Conservation (phyloP, 2,329 filamentous ascomycete species). For the Colletotrichum ledebouriae region DNA sequence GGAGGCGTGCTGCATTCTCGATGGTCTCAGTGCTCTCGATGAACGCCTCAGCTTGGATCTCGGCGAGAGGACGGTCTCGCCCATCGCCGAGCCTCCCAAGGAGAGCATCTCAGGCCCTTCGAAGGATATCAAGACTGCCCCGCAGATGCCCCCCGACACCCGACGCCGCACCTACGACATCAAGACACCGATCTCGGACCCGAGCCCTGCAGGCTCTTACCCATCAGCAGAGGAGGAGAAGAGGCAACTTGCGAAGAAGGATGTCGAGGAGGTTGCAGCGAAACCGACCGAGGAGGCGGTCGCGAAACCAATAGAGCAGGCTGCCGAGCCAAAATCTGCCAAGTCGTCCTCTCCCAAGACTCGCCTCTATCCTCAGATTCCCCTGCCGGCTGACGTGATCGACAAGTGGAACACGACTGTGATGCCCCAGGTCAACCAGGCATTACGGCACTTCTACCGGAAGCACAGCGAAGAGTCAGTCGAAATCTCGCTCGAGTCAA, state of each 20-base stretch:
- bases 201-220: constrained; percentile 26
- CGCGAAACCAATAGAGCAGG: constrained; percentile 7
- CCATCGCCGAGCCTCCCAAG: background rate
- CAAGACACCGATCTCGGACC: constrained; percentile 29
- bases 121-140: constrained; percentile 21
- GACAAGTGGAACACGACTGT: constrained; percentile 79
- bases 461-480: constrained; percentile 79
- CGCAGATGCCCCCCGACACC: constrained; percentile 54
- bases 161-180: constrained; percentile 49
- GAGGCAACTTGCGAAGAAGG: constrained; percentile 30
- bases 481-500: constrained; percentile 81
- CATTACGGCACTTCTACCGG: constrained; percentile 78
- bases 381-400: constrained; percentile 70
- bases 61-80: constrained; percentile 45
- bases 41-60: constrained; percentile 65
- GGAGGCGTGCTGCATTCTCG: constrained; percentile 73
- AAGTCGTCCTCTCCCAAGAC: constrained; percentile 55
- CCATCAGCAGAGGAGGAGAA: constrained; percentile 38
- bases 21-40: constrained; percentile 69
- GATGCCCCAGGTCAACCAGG: constrained; percentile 80
- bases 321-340: constrained; percentile 27
- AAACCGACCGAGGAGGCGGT: background rate
- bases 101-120: constrained; percentile 35
- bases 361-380: constrained; percentile 71
- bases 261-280: background rate